These are phyloP conservation scores for Schizopora paradoxa DNA, from an alignment of 1,284 basidiomycete species.

Conservation along the genomic window DNA sequence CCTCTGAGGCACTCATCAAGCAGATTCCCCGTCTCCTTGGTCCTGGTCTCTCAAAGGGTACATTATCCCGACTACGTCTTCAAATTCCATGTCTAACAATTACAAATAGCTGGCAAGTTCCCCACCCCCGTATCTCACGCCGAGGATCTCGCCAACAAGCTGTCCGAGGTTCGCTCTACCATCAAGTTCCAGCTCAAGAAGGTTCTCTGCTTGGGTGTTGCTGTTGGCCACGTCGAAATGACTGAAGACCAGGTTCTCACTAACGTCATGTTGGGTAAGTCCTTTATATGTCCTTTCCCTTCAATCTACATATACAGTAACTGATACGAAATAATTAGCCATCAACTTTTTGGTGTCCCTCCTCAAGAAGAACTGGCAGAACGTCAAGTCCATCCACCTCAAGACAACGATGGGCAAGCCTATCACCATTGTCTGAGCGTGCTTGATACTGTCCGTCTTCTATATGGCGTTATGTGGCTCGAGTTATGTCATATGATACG, in stretches of 20 bases:
- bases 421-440: slow-evolving; percentile 80
- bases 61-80: not conserved
- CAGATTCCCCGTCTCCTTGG: slow-evolving; percentile 99
- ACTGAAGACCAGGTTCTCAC: slow-evolving; percentile 93
- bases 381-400: slow-evolving; percentile 98
- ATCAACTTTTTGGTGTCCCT: slow-evolving; percentile 99
- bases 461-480: slow-evolving; percentile 11
- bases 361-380: slow-evolving; percentile 99
- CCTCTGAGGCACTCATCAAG: slow-evolving; percentile 98
- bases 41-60: slow-evolving; percentile 98
- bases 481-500: slow-evolving; percentile 6
- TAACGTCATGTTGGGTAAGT: slow-evolving; percentile 94
- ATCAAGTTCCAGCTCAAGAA: slow-evolving; percentile 99
- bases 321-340: slow-evolving; percentile 39
- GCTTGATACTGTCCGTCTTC: slow-evolving; percentile 9
- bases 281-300: not conserved
- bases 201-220: slow-evolving; percentile 98
- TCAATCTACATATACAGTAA: slow-evolving; percentile 4
- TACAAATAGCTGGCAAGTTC: slow-evolving; percentile 88
- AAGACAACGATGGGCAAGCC: slow-evolving; percentile 99
- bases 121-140: slow-evolving; percentile 92
- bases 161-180: slow-evolving; percentile 94
- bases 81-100: slow-evolving; percentile 7
- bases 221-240: slow-evolving; percentile 98
- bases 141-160: slow-evolving; percentile 91